Evolutionary conservation across 768 basidiomycete species (phyloP).

Genomic region (Cystobasidiopsis lactophilus): DNA sequence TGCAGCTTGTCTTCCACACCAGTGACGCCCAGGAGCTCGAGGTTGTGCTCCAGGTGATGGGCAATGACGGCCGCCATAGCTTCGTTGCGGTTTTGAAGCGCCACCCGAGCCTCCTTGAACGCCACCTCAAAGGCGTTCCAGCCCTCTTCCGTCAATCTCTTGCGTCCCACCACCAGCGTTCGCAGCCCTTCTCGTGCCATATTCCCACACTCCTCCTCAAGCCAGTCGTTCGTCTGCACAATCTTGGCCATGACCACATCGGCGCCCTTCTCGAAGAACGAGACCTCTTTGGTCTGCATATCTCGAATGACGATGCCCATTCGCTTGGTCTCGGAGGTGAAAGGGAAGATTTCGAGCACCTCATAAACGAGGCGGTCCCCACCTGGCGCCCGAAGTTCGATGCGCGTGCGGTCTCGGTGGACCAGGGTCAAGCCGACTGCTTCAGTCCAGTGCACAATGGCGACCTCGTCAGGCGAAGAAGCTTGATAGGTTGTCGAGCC

Average conservation of each 20-base stretch:
- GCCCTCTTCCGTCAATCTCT: slow-evolving; percentile 42
- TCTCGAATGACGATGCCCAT: slow-evolving; percentile 96
- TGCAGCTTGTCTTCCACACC: slow-evolving; percentile 99
- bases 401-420: slow-evolving; percentile 72
- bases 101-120: slow-evolving; percentile 58
- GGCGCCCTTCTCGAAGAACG: slow-evolving; percentile 87
- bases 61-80: slow-evolving; percentile 53
- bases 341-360: slow-evolving; percentile 85
- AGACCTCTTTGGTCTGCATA: slow-evolving; percentile 46
- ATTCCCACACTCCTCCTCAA: slow-evolving; percentile 94
- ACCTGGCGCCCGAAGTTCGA: slow-evolving; percentile 53
- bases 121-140: slow-evolving; percentile 50
- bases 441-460: slow-evolving; percentile 92
- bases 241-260: slow-evolving; percentile 95
- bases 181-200: slow-evolving; percentile 93
- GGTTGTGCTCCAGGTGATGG: slow-evolving; percentile 58
- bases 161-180: slow-evolving; percentile 78
- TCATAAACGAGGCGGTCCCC: slow-evolving; percentile 49
- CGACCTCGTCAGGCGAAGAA: slow-evolving; percentile 95
- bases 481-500: slow-evolving; percentile 92
- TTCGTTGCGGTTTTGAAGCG: slow-evolving; percentile 50
- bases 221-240: slow-evolving; percentile 92
- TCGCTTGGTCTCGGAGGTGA: slow-evolving; percentile 94
- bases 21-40: slow-evolving; percentile 79
- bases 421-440: slow-evolving; percentile 77